Conservation (phyloP, 1,284 basidiomycete genomes). For the Pseudozyma pruni region DNA sequence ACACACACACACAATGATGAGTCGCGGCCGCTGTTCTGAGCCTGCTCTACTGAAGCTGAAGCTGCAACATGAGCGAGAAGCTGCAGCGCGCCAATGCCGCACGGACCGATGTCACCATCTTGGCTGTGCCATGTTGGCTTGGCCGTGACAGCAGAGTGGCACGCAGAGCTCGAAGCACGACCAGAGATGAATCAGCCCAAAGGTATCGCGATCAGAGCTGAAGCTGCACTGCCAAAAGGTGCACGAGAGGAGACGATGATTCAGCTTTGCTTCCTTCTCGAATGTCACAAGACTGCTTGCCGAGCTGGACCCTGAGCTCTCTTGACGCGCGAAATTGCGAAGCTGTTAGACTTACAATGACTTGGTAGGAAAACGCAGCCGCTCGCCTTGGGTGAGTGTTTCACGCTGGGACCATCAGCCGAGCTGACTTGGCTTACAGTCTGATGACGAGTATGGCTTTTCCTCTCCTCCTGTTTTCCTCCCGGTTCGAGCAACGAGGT, state of each 20-base stretch:
- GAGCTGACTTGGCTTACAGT: constrained; percentile 1
- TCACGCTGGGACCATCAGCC: neutral
- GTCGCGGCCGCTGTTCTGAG: too few relatives aligned
- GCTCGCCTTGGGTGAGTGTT: neutral
- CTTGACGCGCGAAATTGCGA: neutral
- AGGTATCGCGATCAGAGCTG: too few relatives aligned
- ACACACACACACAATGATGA: too few relatives aligned
- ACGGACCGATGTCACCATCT: neutral
- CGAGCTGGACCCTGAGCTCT: neutral
- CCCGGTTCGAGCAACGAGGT: too few relatives aligned
- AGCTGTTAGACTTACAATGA: neutral
- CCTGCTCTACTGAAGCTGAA: too few relatives aligned
- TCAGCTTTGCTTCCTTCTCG: constrained; percentile 10
- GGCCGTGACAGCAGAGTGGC: neutral
- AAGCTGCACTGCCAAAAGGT: constrained; percentile 1
- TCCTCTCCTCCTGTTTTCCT: too few relatives aligned
- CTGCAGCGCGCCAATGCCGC: neutral
- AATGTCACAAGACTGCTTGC: neutral
- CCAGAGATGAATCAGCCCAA: constrained; percentile 32
- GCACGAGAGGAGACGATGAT: constrained; percentile 22
- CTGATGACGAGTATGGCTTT: neutral
- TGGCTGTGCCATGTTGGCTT: neutral
- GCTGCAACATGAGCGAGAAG: constrained; percentile 5
- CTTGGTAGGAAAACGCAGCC: neutral
- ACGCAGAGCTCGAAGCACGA: too few relatives aligned